A percentile compares a stretch with the other conserved stretches of the same genome.
Evolutionary conservation across 148 eudicot species (phyloP).

Genomic region (Chenopodium berlandieri): DNA sequence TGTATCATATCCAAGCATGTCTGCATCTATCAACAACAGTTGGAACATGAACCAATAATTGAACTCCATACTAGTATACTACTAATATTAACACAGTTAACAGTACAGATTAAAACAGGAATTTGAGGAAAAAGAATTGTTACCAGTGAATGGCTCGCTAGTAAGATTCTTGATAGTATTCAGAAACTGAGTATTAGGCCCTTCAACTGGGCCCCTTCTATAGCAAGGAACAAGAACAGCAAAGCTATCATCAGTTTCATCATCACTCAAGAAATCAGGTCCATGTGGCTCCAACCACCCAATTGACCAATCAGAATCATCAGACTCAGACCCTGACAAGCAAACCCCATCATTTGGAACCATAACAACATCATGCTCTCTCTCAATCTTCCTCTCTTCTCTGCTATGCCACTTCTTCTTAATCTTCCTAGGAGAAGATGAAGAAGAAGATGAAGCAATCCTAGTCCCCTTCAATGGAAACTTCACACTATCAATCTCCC

Average conservation of each 20-base stretch:
- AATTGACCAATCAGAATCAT: conserved; percentile 95
- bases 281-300: conserved; percentile 97
- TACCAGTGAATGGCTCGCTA: conserved; percentile 55
- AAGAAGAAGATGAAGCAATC: conserved; percentile 35
- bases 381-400: conserved; percentile 73
- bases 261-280: conserved; percentile 82
- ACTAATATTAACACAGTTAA: not conserved
- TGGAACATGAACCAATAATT: not conserved
- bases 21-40: not conserved
- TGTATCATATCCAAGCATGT: not conserved
- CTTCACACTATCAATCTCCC: conserved; percentile 55
- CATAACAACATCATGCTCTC: conserved; percentile 73
- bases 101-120: not conserved
- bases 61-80: not conserved
- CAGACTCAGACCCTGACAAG: conserved; percentile 88
- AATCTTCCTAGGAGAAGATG: conserved; percentile 31
- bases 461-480: conserved; percentile 41
- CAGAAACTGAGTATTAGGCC: conserved; percentile 39
- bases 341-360: conserved; percentile 88
- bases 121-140: conserved; percentile 4
- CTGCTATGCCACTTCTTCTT: conserved; percentile 76
- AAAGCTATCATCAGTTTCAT: conserved; percentile 78
- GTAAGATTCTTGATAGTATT: conserved; percentile 51
- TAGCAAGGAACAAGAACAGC: conserved; percentile 96
- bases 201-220: conserved; percentile 33